Conservation (phyloP, 805 yeast genomes). For the Saccharomyces paradoxus region DNA sequence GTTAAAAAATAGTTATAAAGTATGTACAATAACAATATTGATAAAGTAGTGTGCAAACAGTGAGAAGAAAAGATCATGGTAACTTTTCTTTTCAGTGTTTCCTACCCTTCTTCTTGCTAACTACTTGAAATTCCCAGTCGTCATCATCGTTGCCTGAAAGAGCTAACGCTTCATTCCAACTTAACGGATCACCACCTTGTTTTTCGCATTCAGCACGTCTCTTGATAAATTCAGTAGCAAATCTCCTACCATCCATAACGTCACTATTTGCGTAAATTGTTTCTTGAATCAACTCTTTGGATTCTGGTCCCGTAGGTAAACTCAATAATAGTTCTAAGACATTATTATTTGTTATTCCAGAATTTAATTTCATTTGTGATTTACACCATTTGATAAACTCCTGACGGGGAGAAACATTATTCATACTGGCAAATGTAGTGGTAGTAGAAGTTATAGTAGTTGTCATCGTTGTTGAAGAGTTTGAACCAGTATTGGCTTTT, state of each 20-base stretch:
- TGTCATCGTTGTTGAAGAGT: not conserved
- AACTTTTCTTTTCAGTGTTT: constrained; percentile 21
- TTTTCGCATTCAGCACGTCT: constrained; percentile 67
- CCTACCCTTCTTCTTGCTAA: constrained; percentile 50
- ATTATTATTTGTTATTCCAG: constrained; percentile 70
- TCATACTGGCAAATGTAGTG: constrained; percentile 22
- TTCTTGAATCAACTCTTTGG: constrained; percentile 82
- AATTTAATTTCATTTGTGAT: constrained; percentile 55
- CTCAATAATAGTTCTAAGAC: constrained; percentile 72
- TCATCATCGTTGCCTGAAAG: constrained; percentile 37
- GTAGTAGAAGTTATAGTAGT: constrained; percentile 11
- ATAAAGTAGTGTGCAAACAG: not conserved
- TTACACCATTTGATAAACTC: constrained; percentile 71
- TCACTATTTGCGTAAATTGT: constrained; percentile 82
- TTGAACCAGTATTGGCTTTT: not conserved
- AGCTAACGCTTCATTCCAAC: constrained; percentile 68
- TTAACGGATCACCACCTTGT: constrained; percentile 39
- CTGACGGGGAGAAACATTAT: constrained; percentile 39
- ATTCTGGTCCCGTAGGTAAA: constrained; percentile 67
- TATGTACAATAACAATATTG: not conserved
- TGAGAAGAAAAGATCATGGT: not conserved
- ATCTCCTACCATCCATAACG: constrained; percentile 89
- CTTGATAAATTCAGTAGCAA: constrained; percentile 82
- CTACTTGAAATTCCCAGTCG: constrained; percentile 61
- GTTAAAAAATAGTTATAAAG: not conserved